These are phyloP conservation scores for Colletotrichum paranaense DNA, from an alignment of 2,329 filamentous ascomycete species.

Conservation along the genomic window DNA sequence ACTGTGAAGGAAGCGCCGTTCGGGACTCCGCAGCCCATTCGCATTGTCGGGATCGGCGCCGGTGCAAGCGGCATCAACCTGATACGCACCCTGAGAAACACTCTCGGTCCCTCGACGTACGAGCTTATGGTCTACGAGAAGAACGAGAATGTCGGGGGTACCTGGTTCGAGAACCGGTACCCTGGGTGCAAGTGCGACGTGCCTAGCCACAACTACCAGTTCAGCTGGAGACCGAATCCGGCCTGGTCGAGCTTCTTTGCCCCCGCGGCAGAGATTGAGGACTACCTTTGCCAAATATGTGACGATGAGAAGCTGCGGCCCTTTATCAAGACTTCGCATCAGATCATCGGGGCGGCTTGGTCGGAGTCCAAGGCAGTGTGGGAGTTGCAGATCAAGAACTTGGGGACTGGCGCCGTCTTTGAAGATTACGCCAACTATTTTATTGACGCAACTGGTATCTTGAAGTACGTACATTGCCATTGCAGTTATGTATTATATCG, in stretches of 20 bases:
- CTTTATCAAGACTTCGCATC: conserved; percentile 56
- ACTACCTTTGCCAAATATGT: conserved; percentile 61
- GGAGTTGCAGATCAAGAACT: conserved; percentile 52
- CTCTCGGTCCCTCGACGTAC: conserved; percentile 50
- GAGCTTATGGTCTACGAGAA: conserved; percentile 66
- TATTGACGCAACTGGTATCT: conserved; percentile 61
- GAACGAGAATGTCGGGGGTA: conserved; percentile 65
- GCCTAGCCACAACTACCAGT: conserved; percentile 71
- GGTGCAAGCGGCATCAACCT: conserved; percentile 37
- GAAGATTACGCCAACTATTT: conserved; percentile 60
- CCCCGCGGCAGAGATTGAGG: conserved; percentile 64
- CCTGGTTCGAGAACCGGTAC: conserved; percentile 70
- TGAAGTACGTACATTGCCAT: conserved; percentile 56
- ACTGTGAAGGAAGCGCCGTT: conserved; percentile 31
- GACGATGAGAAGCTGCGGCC: conserved; percentile 59
- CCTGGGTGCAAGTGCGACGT: conserved; percentile 68
- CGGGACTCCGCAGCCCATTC: conserved; percentile 27
- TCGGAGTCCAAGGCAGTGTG: conserved; percentile 55
- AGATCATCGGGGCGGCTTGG: conserved; percentile 57
- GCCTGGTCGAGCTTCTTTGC: conserved; percentile 70
- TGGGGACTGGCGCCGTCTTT: conserved; percentile 52
- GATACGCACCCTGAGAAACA: conserved; percentile 56
- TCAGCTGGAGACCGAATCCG: conserved; percentile 69
- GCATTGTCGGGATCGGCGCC: conserved; percentile 36
- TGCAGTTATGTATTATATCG: neutral